Evolutionary conservation across 1,139 yeast genomes (phyloP), one percentile per base, ranked within the genome.

Genomic region (Scheffersomyces cryptocercus): DNA sequence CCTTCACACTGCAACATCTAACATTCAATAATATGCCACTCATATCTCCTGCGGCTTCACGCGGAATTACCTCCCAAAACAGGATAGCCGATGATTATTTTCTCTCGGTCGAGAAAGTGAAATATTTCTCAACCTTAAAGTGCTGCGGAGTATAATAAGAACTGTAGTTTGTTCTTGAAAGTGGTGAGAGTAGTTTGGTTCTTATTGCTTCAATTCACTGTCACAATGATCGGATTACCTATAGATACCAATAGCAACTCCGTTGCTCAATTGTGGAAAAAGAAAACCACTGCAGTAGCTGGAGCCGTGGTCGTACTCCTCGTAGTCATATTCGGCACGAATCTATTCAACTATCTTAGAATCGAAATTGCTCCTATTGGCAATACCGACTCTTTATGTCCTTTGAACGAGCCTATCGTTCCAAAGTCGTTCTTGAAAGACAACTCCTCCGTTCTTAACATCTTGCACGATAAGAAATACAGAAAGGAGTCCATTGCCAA

Each of bases 401-500:
- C 73, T 3, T 39, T 68, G 20, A 52, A 54, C 39, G 68, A 67
- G 3, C 47, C 59, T 16, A 58, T 60, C 40, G 64, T 61, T 2
- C 78, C 77, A 1, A 47, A 51, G 12, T 56, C 65, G 26, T 71
- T 59, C 47, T 26, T 43, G 30, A 41, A 50, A 7, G 74, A 72
- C 52, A 71, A 70, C 46, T 54, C 70, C n/a, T 66, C 73, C 5
- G 75, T 62, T 1, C 46, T 67, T 14, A 49, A 44, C 5, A 67
- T 70, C 34, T 50, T 71, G 33, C 36, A 64, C 35, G 75, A 70
- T 50, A 60, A 59, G 32, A 41, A 51, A 1, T 77, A 67, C 56
- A 62, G 74, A 49, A 53, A 62, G 26, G 47, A 51, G 13, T 71
- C 79, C 0, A 69, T 66, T 20, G 48, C 55, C 28, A 73, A 65